A percentile compares a stretch with the other conserved stretches of the same genome.
Evolutionary conservation across 352 stramenopile species (phyloP).

Genomic region (Phytophthora cactorum): DNA sequence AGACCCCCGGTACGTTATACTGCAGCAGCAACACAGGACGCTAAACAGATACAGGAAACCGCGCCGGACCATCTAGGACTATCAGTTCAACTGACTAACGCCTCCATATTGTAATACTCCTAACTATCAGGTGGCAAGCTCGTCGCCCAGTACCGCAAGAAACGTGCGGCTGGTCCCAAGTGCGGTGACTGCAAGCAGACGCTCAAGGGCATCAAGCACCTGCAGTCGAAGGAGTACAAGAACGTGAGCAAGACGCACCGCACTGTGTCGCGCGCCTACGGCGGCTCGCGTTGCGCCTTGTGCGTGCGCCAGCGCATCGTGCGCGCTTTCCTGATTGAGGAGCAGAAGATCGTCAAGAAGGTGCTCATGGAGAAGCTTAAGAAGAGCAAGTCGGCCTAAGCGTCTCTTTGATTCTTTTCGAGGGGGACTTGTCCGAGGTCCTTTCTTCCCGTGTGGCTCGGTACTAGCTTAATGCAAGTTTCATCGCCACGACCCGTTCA

Average conservation of each 20-base stretch:
- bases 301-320: slow-evolving; percentile 97
- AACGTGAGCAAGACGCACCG: slow-evolving; percentile 90
- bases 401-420: slow-evolving; percentile 6
- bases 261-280: slow-evolving; percentile 97
- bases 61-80: not conserved
- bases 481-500: slow-evolving; percentile 31
- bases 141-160: slow-evolving; percentile 95
- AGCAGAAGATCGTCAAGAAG: slow-evolving; percentile 99
- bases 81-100: slow-evolving; percentile 4
- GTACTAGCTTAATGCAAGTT: slow-evolving; percentile 53
- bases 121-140: slow-evolving; percentile 85
- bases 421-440: slow-evolving; percentile 20
- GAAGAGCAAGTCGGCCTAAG: slow-evolving; percentile 82
- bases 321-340: slow-evolving; percentile 98
- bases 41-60: slow-evolving; percentile 4
- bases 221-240: slow-evolving; percentile 78
- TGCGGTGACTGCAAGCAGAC: slow-evolving; percentile 97
- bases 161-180: slow-evolving; percentile 93
- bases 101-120: not conserved
- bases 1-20: slow-evolving; percentile 93
- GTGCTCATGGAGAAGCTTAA: slow-evolving; percentile 96
- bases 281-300: slow-evolving; percentile 92
- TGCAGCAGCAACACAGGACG: slow-evolving; percentile 1
- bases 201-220: slow-evolving; percentile 92
- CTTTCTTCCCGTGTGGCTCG: slow-evolving; percentile 41